Conservation (phyloP, 441 rosid species). For the Flueggea neowawraea region DNA sequence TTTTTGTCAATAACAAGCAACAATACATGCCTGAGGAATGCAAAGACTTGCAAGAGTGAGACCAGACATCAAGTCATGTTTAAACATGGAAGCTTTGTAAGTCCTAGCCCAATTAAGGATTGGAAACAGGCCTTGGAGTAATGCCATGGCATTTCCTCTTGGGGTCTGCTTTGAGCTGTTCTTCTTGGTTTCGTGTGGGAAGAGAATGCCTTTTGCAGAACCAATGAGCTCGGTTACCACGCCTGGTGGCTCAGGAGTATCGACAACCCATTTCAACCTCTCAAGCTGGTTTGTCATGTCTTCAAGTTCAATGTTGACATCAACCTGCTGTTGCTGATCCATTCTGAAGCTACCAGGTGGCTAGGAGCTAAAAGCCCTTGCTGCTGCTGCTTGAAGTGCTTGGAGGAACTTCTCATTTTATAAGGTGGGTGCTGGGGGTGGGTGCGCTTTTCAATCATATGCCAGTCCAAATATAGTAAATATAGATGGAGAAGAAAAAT, state of each 20-base stretch:
- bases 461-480: too few species aligned
- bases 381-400: slow-evolving; percentile 30
- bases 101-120: slow-evolving; percentile 60
- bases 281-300: slow-evolving; percentile 13
- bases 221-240: slow-evolving; percentile 37
- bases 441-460: too few species aligned
- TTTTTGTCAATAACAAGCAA: too few species aligned
- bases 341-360: slow-evolving; percentile 2
- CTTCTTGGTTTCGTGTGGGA: slow-evolving; percentile 20
- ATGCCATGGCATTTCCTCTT: slow-evolving; percentile 8
- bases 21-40: slow-evolving; percentile 71
- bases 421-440: too few species aligned
- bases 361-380: slow-evolving; percentile 20
- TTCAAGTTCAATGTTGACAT: not conserved
- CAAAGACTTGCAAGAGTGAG: slow-evolving; percentile 89
- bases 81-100: slow-evolving; percentile 50
- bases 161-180: slow-evolving; percentile 11
- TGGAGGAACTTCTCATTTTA: slow-evolving; percentile 18
- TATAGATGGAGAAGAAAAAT: too few species aligned
- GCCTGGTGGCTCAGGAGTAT: slow-evolving; percentile 69
- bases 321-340: slow-evolving; percentile 20
- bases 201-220: slow-evolving; percentile 28
- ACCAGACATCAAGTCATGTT: slow-evolving; percentile 79
- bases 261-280: slow-evolving; percentile 42
- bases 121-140: slow-evolving; percentile 53